Conservation (phyloP, 345 rosid genomes). For the Eucalyptus erythrocorys region DNA sequence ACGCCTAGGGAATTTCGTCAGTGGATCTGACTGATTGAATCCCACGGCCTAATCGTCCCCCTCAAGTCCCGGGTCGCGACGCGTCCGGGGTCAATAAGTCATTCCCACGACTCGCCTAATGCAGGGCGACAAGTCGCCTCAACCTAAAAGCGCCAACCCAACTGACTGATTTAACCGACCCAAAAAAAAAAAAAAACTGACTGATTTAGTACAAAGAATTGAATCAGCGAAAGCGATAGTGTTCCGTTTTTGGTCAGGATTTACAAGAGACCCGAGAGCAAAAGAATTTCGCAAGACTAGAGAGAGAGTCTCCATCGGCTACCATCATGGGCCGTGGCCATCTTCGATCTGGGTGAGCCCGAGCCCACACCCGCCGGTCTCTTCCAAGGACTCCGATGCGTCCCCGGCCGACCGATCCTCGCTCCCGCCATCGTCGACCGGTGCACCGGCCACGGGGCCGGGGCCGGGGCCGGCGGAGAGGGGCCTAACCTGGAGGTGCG, state of each 20-base stretch:
- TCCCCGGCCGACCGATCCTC: not conserved
- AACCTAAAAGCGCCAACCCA: not conserved
- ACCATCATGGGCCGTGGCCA: constrained; percentile 19
- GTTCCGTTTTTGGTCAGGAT: not conserved
- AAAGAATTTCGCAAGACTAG: not conserved
- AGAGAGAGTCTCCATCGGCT: not conserved
- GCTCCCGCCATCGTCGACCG: constrained; percentile 4
- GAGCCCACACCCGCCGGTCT: constrained; percentile 8
- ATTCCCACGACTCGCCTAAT: not conserved
- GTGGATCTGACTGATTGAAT: not conserved
- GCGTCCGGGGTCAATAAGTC: not conserved
- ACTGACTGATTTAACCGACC: not conserved
- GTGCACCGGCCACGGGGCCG: not conserved
- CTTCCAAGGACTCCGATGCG: not conserved
- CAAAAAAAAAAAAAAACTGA: too few relatives aligned
- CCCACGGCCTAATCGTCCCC: not conserved
- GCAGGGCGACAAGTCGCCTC: not conserved
- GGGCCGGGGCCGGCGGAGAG: not conserved
- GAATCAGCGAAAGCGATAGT: not conserved
- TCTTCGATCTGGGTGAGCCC: constrained; percentile 11
- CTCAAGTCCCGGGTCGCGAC: not conserved
- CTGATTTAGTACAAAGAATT: not conserved
- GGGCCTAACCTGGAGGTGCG: constrained; percentile 16
- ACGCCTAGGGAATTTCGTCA: not conserved
- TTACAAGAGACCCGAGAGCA: not conserved